Evolutionary conservation across 345 rosid species (phyloP).

Genomic region (Erodium maritimum): DNA sequence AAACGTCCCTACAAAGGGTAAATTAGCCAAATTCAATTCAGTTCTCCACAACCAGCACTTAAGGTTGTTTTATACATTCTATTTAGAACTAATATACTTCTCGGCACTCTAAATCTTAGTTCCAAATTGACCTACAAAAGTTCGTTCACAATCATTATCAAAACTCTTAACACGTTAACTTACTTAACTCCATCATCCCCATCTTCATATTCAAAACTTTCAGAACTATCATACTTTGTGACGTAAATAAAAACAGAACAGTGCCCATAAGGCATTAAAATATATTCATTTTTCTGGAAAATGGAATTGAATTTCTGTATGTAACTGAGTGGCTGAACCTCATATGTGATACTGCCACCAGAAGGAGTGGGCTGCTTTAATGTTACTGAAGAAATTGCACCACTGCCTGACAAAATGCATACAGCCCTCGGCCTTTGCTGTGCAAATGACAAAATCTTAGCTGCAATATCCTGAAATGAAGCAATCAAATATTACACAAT

Average conservation of each 20-base stretch:
- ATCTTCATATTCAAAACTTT: too few relatives aligned
- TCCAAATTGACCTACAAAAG: neutral
- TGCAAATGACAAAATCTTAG: constrained; percentile 63
- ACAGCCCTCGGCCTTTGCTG: constrained; percentile 90
- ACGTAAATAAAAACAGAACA: too few relatives aligned
- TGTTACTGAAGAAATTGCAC: constrained; percentile 78
- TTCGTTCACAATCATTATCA: neutral
- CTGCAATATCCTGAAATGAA: constrained; percentile 63
- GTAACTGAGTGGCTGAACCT: constrained; percentile 41
- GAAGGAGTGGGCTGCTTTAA: constrained; percentile 70
- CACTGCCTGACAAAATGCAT: constrained; percentile 86
- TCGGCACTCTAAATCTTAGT: neutral
- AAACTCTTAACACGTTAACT: too few relatives aligned
- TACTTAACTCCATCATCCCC: too few relatives aligned
- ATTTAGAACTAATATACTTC: neutral
- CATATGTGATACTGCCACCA: constrained; percentile 42
- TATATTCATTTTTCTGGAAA: too few relatives aligned
- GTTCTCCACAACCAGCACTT: neutral
- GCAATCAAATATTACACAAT: neutral
- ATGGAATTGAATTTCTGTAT: neutral
- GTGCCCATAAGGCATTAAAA: too few relatives aligned
- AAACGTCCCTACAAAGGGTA: constrained; percentile 61
- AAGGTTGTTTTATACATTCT: neutral
- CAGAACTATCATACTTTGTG: too few relatives aligned
- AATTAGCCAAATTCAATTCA: constrained; percentile 20